Conservation (phyloP, 2,329 filamentous ascomycete species). For the Fusarium buharicum region DNA sequence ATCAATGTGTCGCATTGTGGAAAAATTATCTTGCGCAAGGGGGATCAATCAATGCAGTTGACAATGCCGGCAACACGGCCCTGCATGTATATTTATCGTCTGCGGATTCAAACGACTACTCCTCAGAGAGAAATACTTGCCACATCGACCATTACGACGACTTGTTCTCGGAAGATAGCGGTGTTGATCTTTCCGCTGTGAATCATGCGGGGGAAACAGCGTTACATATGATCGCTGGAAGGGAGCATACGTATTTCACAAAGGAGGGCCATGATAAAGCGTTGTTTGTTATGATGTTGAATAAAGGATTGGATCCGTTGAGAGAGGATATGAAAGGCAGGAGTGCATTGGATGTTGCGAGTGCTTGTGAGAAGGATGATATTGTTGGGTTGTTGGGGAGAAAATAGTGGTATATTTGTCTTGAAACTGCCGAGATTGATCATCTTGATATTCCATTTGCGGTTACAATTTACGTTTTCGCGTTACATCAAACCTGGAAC, state of each 20-base stretch:
- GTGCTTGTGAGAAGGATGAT: constrained; percentile 36
- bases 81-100: constrained; percentile 23
- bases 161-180: constrained; percentile 27
- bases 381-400: constrained; percentile 33
- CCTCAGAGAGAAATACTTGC: neutral
- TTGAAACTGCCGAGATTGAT: no score
- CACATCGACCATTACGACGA: constrained; percentile 26
- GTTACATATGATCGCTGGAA: constrained; percentile 24
- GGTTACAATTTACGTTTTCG: no score
- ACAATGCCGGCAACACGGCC: constrained; percentile 30
- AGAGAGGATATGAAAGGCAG: constrained; percentile 36
- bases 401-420: neutral
- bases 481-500: no score
- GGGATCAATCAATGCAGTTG: constrained; percentile 25
- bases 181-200: constrained; percentile 21
- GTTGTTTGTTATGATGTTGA: constrained; percentile 30
- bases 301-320: constrained; percentile 35
- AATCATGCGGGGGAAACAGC: constrained; percentile 33
- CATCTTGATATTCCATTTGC: no score
- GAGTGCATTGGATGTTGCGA: constrained; percentile 40
- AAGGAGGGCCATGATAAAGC: constrained; percentile 23
- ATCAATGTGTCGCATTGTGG: constrained; percentile 26
- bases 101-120: neutral
- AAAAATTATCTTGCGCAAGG: constrained; percentile 4
- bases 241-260: rapidly evolving